Evolutionary conservation across 2,329 filamentous ascomycete genomes (phyloP), one percentile per base, ranked within the genome.

Genomic region (Cordyceps tenuipes): DNA sequence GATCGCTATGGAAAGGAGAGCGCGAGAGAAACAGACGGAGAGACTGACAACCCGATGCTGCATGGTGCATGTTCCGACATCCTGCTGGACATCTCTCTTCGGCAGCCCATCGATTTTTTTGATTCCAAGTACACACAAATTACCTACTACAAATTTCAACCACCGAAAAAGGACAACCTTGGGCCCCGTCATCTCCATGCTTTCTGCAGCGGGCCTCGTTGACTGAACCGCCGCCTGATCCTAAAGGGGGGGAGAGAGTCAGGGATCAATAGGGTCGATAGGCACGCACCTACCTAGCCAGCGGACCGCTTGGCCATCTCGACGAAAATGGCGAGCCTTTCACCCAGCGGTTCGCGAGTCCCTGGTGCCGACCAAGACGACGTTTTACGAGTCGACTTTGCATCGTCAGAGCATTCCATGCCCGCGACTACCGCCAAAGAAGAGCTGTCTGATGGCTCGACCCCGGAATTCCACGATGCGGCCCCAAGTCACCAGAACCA

Each of bases 271-370:
- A 23, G 49, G 26, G n/a, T n/a, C n/a, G n/a, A n/a, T n/a, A n/a
- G n/a, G n/a, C n/a, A n/a, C n/a, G n/a, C n/a, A n/a, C n/a, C n/a
- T 29, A 29, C 26, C 26, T 29, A 29, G 26, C 48, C 36, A 59
- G 36, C 46, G 26, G 13, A 39, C 41, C 26, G 13, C 7, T 21
- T 13, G 48, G 46, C 19, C 41, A 21, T 26, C 36, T 21, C 6
- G 13, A 41, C 23, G 15, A 19, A n/a, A n/a, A 74, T 74, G 67
- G 70, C 75, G 66, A 81, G 85, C 64, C 70, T 77, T 41, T 81
- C 81, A 12, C 79, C 82, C 55, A 78, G 82, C 66, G 75, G 77
- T 63, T 80, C 85, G 64, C 79, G 82, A 64, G 85, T 85, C 67
- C 79, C 79, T 50, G 75, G 77, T 62, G 70, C 72, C 68, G 80